Base-by-base conservation (phyloP, 441 rosid species). In the Mallotus japonicus region DNA sequence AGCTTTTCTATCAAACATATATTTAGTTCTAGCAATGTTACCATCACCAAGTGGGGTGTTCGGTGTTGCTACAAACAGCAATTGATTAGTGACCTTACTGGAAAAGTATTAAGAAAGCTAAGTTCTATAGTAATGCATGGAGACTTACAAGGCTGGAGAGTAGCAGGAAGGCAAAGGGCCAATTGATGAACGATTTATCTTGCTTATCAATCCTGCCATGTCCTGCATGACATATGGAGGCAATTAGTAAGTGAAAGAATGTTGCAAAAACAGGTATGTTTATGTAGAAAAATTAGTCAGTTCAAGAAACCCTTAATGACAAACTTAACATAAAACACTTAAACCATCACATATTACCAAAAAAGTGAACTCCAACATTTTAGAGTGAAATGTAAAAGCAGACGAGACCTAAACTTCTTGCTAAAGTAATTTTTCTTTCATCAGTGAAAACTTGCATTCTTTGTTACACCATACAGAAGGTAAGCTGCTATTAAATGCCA, bases 141-240 rank as follows among this genome's bases (percentile, higher is more conserved):
- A 76, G 53, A 84, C 98, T 84, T 88, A 94, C 97, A 94, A 81
- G 61, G 95, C 86, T 62, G 97, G 96, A 15, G 98, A 90, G 75
- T 94, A 94, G 86, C 96, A 92, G 16, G 97, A 62, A 51, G 98
- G 98, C 78, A 94, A 76, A 57, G 96, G 97, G 53, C 97, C 98
- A 70, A 94, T 92, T 17, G 96, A 94, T 65, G 98, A 94, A 68
- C 93, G 97, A 68, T 94, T 94, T 83, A 94, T 93, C 92, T 94
- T 94, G 86, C 97, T 90, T 75, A 92, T 94, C 76, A 94, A 83
- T 72, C 98, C 98, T 72, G 95, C 98, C 98, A 94, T 94, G 83
- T 94, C 98, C 98, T 92, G 85, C 73, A 79, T 28, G 32, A 28
- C 32, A 28, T 28, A 28, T 28, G 32, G 32, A 28, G 32, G 32